phyloP scores from a whole-genome alignment of 2,329 filamentous ascomycete genomes.

The Hortaea werneckii region DNA sequence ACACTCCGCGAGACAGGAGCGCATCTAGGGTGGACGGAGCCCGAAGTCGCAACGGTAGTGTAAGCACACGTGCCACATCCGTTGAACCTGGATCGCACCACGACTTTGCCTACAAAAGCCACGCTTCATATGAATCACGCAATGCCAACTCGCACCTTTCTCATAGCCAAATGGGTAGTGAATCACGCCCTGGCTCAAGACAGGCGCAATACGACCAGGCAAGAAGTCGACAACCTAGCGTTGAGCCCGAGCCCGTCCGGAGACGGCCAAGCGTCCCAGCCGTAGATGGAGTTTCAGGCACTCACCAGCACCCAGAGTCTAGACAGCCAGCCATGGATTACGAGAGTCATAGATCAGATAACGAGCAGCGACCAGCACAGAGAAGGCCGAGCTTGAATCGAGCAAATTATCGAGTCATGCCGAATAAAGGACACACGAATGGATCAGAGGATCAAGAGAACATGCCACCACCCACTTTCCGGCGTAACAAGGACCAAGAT shows the following conservation, averaged over 20 bases:
- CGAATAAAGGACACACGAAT: slow-evolving; percentile 45
- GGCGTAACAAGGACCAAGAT: slow-evolving; percentile 47
- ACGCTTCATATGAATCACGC: slow-evolving; percentile 16
- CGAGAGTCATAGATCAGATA: slow-evolving; percentile 10
- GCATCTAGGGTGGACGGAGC: slow-evolving; percentile 13
- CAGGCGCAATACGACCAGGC: slow-evolving; percentile 19
- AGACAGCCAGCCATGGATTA: slow-evolving; percentile 18
- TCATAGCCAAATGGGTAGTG: slow-evolving; percentile 17
- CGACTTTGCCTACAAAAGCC: slow-evolving; percentile 23
- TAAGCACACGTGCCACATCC: slow-evolving; percentile 22
- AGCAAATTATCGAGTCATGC: slow-evolving; percentile 37
- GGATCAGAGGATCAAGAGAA: slow-evolving; percentile 75
- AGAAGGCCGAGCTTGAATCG: slow-evolving; percentile 30
- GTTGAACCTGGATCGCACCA: slow-evolving; percentile 26
- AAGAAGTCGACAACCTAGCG: slow-evolving; percentile 21
- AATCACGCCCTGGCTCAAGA: slow-evolving; percentile 19
- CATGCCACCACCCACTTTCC: slow-evolving; percentile 60
- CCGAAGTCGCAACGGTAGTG: slow-evolving; percentile 21
- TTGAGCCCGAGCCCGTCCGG: slow-evolving; percentile 15
- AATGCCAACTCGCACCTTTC: slow-evolving; percentile 17
- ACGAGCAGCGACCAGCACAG: slow-evolving; percentile 23
- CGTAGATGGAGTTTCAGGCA: slow-evolving; percentile 6
- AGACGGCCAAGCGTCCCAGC: slow-evolving; percentile 17
- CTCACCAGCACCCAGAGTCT: not conserved
- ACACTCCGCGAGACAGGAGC: slow-evolving; percentile 19